Evolutionary conservation across 2,329 filamentous ascomycete genomes (phyloP), one percentile per base, ranked within the genome.

Genomic region (Dendrostoma leiphaemia): DNA sequence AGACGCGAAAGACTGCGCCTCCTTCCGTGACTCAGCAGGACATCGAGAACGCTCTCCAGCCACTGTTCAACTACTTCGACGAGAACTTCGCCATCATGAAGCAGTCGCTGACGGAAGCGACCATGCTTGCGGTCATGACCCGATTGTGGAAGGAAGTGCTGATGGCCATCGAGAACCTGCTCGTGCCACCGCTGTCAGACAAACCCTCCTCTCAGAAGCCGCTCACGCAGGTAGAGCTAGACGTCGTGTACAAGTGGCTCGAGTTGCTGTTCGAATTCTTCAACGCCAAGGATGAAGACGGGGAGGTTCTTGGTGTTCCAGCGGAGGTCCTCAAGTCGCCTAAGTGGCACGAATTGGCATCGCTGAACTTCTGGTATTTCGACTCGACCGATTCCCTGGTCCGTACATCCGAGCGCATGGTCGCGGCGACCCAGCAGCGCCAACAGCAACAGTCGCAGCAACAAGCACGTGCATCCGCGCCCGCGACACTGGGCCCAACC

Each of bases 61-160:
- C 91, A 4, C 80, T 99, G 1, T 94, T 97, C 67, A 83, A 85
- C 51, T 99, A 99, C 70, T 99, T 99, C 67, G 90, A 99, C 68
- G 93, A 97, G 68, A 99, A 99, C 66, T 99, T 99, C 71, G 91
- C 91, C 56, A 96, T 97, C 63, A 96, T 99, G 92, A 97, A 97
- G 74, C 86, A 94, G 70, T 97, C 93, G 0, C 77, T 99, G 53
- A 97, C 94, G 1, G 88, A 91, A 54, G 87, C 91, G 54, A 95
- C 94, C n/a, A 97, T 99, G 93, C 85, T 92, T 63, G 92, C 94
- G 68, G 94, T 99, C 63, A 99, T 99, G 94, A 95, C 91, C 21
- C 85, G 94, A 41, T 75, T 99, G 6, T 99, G 94, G 94, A 99
- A 99, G 72, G 94, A 99, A 70, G 92, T 96, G 1, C 79, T 99